phyloP scores from a whole-genome alignment of 345 rosid species.

The Melaleuca quinquenervia region DNA sequence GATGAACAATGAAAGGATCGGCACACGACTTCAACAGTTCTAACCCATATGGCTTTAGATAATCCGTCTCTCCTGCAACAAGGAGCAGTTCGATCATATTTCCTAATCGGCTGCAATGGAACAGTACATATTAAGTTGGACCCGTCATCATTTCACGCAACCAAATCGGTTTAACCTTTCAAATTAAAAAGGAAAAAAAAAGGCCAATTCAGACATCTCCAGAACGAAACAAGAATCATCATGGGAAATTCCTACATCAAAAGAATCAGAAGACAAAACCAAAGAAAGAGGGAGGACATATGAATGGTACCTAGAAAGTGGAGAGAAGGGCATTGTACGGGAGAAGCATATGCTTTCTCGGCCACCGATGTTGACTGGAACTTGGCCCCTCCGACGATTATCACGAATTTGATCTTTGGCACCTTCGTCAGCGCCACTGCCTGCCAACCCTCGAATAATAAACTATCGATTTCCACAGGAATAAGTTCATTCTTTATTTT shows the following conservation, averaged over 20 bases:
- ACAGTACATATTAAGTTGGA: no score
- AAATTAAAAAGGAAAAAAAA: no score
- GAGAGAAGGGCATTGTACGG: constrained; percentile 46
- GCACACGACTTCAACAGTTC: constrained; percentile 38
- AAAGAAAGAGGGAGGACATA: neutral
- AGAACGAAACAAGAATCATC: neutral
- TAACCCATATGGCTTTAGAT: constrained; percentile 54
- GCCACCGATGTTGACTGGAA: constrained; percentile 36
- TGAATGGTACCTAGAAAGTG: constrained; percentile 56
- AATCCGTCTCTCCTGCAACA: constrained; percentile 75
- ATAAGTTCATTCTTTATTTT: neutral
- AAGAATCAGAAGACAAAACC: neutral
- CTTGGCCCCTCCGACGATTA: constrained; percentile 76
- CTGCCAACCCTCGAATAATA: constrained; percentile 15
- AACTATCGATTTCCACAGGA: neutral
- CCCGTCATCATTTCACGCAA: no score
- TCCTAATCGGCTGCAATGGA: neutral
- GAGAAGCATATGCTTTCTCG: constrained; percentile 48
- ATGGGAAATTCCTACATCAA: neutral
- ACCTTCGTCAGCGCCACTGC: constrained; percentile 67
- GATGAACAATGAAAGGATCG: constrained; percentile 54
- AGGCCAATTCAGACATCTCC: neutral
- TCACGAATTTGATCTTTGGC: constrained; percentile 45
- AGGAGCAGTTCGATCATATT: neutral
- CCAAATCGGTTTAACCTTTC: no score